Conservation (phyloP, 1,284 basidiomycete species). For the Sporisorium exsertum region DNA sequence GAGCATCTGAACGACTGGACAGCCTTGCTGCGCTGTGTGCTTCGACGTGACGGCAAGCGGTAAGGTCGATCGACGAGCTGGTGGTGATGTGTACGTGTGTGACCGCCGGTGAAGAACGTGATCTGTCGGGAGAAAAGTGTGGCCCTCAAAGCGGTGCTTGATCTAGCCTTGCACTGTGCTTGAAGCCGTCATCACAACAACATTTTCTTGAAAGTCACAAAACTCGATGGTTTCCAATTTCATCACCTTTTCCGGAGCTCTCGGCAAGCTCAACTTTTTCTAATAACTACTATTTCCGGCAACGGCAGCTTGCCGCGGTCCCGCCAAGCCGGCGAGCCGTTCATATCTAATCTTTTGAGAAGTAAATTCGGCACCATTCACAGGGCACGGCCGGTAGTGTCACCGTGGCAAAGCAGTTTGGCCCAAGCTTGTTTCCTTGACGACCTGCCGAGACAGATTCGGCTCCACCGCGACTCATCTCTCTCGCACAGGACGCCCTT, state of each 20-base stretch:
- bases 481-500: background rate
- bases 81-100: background rate
- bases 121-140: background rate
- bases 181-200: background rate
- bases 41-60: background rate
- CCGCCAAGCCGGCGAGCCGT: background rate
- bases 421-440: background rate
- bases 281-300: too few species aligned
- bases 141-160: too few species aligned
- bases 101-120: background rate
- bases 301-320: background rate
- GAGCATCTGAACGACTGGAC: background rate
- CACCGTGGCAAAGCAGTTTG: background rate
- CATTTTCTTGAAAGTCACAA: background rate
- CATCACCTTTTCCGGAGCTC: background rate
- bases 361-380: background rate
- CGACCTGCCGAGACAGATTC: background rate
- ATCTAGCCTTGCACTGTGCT: too few species aligned
- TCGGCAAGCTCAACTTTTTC: slow-evolving; percentile 2
- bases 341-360: background rate
- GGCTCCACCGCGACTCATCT: too few species aligned
- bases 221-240: background rate
- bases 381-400: background rate
- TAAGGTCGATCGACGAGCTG: background rate
- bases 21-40: background rate